A percentile compares a stretch with the other conserved stretches of the same genome.
Conservation (phyloP, 1,139 yeast species). For the Kodamaea derodonti region DNA sequence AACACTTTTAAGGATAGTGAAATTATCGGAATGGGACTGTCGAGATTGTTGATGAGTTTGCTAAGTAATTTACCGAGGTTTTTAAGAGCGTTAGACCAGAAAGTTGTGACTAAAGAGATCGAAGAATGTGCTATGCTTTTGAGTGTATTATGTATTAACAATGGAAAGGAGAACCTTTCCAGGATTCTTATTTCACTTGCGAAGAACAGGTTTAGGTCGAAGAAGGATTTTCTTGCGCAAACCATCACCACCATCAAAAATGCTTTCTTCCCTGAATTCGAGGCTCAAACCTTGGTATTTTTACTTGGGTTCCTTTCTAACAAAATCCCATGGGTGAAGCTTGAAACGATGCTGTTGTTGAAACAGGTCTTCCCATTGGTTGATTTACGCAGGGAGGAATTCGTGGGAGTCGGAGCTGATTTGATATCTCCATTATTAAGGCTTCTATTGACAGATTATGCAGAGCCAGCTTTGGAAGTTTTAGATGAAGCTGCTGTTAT, state of each 20-base stretch:
- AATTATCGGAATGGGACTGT: conserved; percentile 69
- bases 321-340: conserved; percentile 70
- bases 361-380: conserved; percentile 73
- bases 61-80: conserved; percentile 81
- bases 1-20: conserved; percentile 68
- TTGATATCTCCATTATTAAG: conserved; percentile 85
- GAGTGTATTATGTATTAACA: conserved; percentile 56
- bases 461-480: conserved; percentile 84
- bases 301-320: conserved; percentile 78
- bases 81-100: conserved; percentile 68
- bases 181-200: conserved; percentile 74
- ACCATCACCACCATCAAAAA: conserved; percentile 64
- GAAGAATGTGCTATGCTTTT: conserved; percentile 57
- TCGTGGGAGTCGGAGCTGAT: conserved; percentile 91
- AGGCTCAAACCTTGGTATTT: conserved; percentile 71
- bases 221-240: conserved; percentile 83
- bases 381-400: conserved; percentile 74
- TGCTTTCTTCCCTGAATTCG: conserved; percentile 69
- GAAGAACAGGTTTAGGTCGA: conserved; percentile 77
- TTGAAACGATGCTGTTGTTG: conserved; percentile 73
- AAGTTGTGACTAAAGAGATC: conserved; percentile 46
- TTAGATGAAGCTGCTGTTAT: conserved; percentile 80
- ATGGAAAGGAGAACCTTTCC: conserved; percentile 58
- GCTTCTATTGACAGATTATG: conserved; percentile 78
- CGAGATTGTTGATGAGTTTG: conserved; percentile 66